These are phyloP conservation scores for Pichia kudriavzevii DNA, from an alignment of 1,139 yeast species.

Conservation along the genomic window DNA sequence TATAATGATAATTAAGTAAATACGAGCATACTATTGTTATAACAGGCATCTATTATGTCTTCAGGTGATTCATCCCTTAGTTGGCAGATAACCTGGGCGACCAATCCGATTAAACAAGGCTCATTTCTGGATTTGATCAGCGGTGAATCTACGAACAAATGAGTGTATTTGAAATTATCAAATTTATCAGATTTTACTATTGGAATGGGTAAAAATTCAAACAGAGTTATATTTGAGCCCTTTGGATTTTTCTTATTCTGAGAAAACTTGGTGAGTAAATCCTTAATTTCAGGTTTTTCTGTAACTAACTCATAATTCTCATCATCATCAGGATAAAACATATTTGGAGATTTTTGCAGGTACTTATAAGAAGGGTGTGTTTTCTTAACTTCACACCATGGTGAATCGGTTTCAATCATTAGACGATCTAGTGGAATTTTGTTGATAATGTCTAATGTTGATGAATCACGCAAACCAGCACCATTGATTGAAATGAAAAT, in stretches of 20 bases:
- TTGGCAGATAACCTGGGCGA: constrained; percentile 69
- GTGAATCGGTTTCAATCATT: constrained; percentile 91
- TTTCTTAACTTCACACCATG: constrained; percentile 93
- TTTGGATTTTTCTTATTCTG: constrained; percentile 13
- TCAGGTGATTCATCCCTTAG: constrained; percentile 44
- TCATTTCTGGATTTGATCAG: constrained; percentile 83
- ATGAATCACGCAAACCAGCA: constrained; percentile 76
- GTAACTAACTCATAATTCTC: constrained; percentile 5
- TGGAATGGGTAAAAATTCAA: constrained; percentile 53
- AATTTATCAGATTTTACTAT: constrained; percentile 59
- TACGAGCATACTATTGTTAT: constrained; percentile 52
- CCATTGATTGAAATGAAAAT: constrained; percentile 84
- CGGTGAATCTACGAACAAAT: constrained; percentile 36
- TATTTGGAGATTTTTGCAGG: constrained; percentile 47
- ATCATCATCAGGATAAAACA: constrained; percentile 39
- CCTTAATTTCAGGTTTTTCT: constrained; percentile 1
- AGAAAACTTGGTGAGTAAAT: constrained; percentile 2
- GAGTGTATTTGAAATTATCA: constrained; percentile 19
- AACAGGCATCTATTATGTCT: constrained; percentile 53
- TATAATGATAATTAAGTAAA: constrained; percentile 33
- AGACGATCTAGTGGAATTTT: constrained; percentile 60
- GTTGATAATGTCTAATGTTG: constrained; percentile 60
- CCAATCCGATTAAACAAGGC: constrained; percentile 77
- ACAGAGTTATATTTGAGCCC: constrained; percentile 28
- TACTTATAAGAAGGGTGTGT: constrained; percentile 68